Conservation (phyloP, 768 basidiomycete genomes). For the Leccinum longicurvipes region DNA sequence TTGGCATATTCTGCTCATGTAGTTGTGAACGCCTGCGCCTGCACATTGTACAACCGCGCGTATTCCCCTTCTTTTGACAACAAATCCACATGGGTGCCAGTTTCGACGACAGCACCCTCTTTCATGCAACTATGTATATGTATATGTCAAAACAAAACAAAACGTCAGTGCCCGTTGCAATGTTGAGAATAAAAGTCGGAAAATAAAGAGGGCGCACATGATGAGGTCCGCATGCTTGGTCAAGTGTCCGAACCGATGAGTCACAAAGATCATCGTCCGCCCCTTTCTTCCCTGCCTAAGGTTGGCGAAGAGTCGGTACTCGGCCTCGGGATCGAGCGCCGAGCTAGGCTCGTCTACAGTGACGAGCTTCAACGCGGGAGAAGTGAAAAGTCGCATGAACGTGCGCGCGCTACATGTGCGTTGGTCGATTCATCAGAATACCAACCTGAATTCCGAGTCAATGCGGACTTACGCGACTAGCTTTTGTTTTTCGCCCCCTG, state of each 20-base stretch:
- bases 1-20: background rate
- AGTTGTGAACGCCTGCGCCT: constrained; percentile 29
- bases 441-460: background rate
- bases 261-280: constrained; percentile 40
- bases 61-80: constrained; percentile 32
- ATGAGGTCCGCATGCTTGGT: constrained; percentile 37
- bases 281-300: constrained; percentile 28
- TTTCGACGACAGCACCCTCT: constrained; percentile 30
- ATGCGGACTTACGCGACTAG: constrained; percentile 22
- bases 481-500: constrained; percentile 33
- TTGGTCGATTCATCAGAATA: background rate
- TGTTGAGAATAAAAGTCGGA: background rate
- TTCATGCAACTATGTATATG: constrained; percentile 30
- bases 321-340: constrained; percentile 36
- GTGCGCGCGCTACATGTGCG: constrained; percentile 31
- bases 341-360: constrained; percentile 39
- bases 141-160: background rate
- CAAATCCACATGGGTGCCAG: constrained; percentile 33
- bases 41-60: constrained; percentile 31
- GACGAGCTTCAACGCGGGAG: constrained; percentile 26
- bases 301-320: constrained; percentile 31
- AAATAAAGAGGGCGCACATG: constrained; percentile 26
- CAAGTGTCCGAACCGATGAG: constrained; percentile 39
- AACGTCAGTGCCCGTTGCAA: background rate
- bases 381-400: constrained; percentile 38